Base-by-base conservation (phyloP, 1,284 basidiomycete species). In the Bjerkandera adusta region DNA sequence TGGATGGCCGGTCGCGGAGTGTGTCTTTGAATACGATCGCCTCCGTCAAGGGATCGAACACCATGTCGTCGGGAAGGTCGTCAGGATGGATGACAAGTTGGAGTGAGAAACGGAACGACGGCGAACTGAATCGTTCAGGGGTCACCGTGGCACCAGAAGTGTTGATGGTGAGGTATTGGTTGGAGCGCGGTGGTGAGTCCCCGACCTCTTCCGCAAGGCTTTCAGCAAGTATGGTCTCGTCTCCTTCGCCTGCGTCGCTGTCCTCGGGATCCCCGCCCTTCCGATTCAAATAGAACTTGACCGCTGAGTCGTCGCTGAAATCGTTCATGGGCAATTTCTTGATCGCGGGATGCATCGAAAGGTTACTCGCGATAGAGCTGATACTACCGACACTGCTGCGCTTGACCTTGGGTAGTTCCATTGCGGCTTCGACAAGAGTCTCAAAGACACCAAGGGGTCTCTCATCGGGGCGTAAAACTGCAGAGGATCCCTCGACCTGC, bases 281-380 rank as follows among this genome's bases (percentile, higher is more conserved):
- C 42, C 81, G 75, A 61, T 96, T 92, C 54, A 99, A 68, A 68
- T 96, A 98, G 65, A 98, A 91, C 67, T 97, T 98, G 68, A 98
- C 95, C 1, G 88, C 85, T 8, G 92, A 93, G 61, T 98, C 95
- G 55, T 99, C 96, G 44, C 90, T 92, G 63, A 95, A 99, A 64
- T 98, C 96, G 57, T 93, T 96, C 90, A 95, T 93, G 26, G 89
- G 83, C 27, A 97, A 70, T 57, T 91, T 89, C 57, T 84, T 85
- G 67, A 97, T 98, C 13, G 95, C 93, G 8, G 95, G 94, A 60
- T 97, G 90, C 75, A 90, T 84, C 6, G 88, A 92, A 22, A 98
- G 72, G 58, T 96, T 95, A 60, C 91, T 95, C 29, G 85, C 76
- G 22, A 99, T 77, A 5, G 92, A 96, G 57, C 85, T 92, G 58